A percentile compares a stretch with the other conserved stretches of the same genome.
phyloP scores from a whole-genome alignment of 2,329 filamentous ascomycete species.

The Podosphaera fusca region DNA sequence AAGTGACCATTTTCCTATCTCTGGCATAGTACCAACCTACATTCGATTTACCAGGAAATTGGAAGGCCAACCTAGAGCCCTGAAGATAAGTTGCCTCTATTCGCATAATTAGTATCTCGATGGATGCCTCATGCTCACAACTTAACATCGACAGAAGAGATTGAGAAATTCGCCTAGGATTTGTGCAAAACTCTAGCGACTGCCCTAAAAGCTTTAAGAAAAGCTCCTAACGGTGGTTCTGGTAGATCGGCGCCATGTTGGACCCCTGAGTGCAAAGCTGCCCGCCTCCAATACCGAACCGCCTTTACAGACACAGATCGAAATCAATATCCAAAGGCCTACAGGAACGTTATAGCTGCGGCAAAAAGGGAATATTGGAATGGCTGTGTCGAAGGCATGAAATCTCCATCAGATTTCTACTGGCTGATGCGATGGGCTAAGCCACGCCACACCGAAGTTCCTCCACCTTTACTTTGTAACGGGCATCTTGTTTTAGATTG shows the following conservation, averaged over 20 bases:
- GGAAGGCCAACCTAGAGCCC: too few species aligned
- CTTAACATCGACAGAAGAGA: not conserved
- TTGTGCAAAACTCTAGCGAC: not conserved
- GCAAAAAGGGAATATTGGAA: not conserved
- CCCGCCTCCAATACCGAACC: not conserved
- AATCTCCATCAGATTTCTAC: too few species aligned
- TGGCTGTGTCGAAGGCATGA: not conserved
- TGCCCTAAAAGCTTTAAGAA: not conserved
- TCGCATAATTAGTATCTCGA: not conserved
- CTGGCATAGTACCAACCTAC: not conserved
- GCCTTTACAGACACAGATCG: too few species aligned
- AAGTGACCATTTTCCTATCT: not conserved
- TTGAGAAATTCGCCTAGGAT: not conserved
- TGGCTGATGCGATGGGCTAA: too few species aligned
- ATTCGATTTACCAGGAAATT: too few species aligned
- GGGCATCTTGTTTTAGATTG: too few species aligned
- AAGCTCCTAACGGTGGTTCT: not conserved
- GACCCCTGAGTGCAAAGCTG: not conserved
- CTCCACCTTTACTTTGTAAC: too few species aligned
- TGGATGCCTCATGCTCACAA: not conserved
- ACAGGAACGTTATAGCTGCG: not conserved
- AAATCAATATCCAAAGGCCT: too few species aligned
- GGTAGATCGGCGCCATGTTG: not conserved
- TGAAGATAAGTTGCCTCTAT: too few species aligned
- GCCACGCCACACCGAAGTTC: too few species aligned